A percentile compares a stretch with the other conserved stretches of the same genome.
phyloP scores from a whole-genome alignment of 768 basidiomycete genomes.

The Psilocybe subaeruginosa region DNA sequence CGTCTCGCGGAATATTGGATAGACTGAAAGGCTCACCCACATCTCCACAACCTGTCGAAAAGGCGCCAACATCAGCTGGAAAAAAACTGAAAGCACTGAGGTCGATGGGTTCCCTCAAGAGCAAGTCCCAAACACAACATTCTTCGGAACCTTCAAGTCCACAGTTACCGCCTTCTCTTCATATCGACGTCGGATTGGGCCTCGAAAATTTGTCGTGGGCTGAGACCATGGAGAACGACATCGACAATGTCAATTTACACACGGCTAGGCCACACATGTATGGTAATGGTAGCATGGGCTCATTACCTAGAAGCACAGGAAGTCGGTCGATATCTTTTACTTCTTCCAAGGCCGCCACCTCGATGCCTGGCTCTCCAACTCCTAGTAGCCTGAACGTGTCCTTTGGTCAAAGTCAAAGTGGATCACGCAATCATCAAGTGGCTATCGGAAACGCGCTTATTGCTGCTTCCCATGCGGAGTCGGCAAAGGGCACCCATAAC shows the following conservation, averaged over 20 bases:
- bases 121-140: constrained; percentile 43
- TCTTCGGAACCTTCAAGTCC: constrained; percentile 50
- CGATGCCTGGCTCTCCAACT: constrained; percentile 54
- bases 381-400: constrained; percentile 45
- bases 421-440: constrained; percentile 57
- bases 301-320: constrained; percentile 52
- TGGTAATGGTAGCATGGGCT: constrained; percentile 28
- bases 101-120: constrained; percentile 81
- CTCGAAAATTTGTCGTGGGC: constrained; percentile 60
- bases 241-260: constrained; percentile 7
- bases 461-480: constrained; percentile 94
- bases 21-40: constrained; percentile 54
- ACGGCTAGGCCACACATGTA: constrained; percentile 39
- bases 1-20: constrained; percentile 70
- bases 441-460: constrained; percentile 89
- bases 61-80: constrained; percentile 29
- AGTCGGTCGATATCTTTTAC: constrained; percentile 77
- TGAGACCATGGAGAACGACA: constrained; percentile 27
- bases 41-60: constrained; percentile 44
- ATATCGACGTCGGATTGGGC: constrained; percentile 59
- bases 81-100: constrained; percentile 74
- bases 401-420: constrained; percentile 26
- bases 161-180: constrained; percentile 53
- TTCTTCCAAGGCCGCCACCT: constrained; percentile 45
- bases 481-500: constrained; percentile 85